Conservation (phyloP, 768 basidiomycete genomes). For the Termitomyces sp. region DNA sequence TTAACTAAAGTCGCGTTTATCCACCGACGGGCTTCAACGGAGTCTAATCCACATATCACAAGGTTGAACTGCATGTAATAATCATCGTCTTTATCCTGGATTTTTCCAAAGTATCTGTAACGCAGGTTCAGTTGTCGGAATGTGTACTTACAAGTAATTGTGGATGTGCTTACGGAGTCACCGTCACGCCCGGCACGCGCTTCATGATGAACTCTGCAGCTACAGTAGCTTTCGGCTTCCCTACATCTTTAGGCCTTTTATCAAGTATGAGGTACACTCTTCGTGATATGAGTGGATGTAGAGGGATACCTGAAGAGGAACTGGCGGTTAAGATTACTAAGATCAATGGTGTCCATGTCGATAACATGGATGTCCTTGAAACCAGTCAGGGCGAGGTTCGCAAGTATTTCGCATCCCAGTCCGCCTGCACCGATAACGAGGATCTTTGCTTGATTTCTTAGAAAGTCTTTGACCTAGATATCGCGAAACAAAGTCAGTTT, state of each 20-base stretch:
- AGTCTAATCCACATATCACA: conserved; percentile 96
- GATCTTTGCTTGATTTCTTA: conserved; percentile 83
- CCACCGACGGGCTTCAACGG: conserved; percentile 96
- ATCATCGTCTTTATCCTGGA: conserved; percentile 93
- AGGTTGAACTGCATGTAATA: conserved; percentile 98
- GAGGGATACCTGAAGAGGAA: conserved; percentile 85
- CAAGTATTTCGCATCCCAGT: conserved; percentile 94
- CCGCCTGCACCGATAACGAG: conserved; percentile 98
- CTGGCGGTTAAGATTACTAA: conserved; percentile 97
- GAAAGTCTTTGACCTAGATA: conserved; percentile 79
- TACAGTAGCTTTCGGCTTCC: conserved; percentile 87
- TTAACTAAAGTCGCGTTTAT: conserved; percentile 97
- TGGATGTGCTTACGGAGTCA: conserved; percentile 75
- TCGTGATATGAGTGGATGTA: not conserved
- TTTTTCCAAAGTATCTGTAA: conserved; percentile 89
- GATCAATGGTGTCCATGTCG: conserved; percentile 99
- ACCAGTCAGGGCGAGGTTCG: conserved; percentile 92
- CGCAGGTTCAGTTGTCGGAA: not conserved
- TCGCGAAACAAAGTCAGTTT: conserved; percentile 1
- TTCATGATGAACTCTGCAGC: conserved; percentile 98
- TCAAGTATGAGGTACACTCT: conserved; percentile 1
- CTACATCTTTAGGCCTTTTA: conserved; percentile 84
- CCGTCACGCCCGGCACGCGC: conserved; percentile 92
- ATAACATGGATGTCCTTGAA: conserved; percentile 99
- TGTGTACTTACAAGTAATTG: not conserved